Evolutionary conservation across 176 grass and related monocot species (phyloP), one percentile per base, ranked within the genome.

Genomic region (Aegilops tauschii): DNA sequence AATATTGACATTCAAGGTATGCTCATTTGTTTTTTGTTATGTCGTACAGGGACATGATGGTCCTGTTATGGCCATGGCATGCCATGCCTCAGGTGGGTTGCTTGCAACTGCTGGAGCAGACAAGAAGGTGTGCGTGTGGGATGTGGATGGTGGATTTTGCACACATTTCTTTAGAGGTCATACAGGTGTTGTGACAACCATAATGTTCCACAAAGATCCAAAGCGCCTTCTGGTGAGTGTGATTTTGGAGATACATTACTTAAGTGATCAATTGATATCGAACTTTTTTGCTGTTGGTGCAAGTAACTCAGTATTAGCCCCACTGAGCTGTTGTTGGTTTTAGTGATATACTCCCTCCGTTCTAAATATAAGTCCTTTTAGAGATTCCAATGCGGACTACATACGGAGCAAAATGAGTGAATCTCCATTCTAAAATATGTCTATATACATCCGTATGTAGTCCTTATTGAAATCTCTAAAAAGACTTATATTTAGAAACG

Each of bases 81-180:
- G 91, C 86, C 96, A 98, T 94, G 94, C 92, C 34, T 98, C 96
- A 81, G 93, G 93, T 16, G 96, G 96, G 30, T 94, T 98, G 90
- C 88, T 98, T 76, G 96, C 92, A 86, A 98, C 93, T 79, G 96
- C 91, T 47, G 96, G 93, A 83, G 93, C 93, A 74, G 93, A 95
- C 82, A 98, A 92, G 88, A 95, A 91, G 86, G 96, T 94, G 6
- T 95, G 88, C 65, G 78, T 95, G 36, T 98, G 96, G 93, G 96
- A 98, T 89, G 91, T 98, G 13, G 93, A 95, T 86, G 96, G 96
- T 76, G 96, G 96, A n/a, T 98, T 98, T 82, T 98, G 96, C 88
- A 98, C 93, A 9, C 93, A 95, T 92, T 98, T 95, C 82, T 93
- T 98, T 80, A 95, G 87, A 91, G 96, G 96, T 25, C 93, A 98